phyloP scores from a whole-genome alignment of 2,329 filamentous ascomycete species.

The Arthrobotrys entomopaga region DNA sequence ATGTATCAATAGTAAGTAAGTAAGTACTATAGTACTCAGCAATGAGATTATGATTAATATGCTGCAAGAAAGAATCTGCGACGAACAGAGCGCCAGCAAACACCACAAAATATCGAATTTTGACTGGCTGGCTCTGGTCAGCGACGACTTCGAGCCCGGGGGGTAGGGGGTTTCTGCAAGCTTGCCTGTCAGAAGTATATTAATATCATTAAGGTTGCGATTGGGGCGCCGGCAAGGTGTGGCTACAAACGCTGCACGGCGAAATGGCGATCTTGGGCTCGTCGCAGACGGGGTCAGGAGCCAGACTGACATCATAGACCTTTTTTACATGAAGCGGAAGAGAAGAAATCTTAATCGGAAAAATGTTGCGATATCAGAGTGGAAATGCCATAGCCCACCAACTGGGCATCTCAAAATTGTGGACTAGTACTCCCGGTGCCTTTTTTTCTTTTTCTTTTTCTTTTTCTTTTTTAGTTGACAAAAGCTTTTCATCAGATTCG shows the following conservation, averaged over 20 bases:
- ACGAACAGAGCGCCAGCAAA: no score
- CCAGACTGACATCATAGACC: slow-evolving; percentile 18
- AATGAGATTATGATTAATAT: no score
- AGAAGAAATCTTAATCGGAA: no score
- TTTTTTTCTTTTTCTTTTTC: no score
- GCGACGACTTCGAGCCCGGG: not conserved
- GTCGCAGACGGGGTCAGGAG: slow-evolving; percentile 8
- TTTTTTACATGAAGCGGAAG: not conserved
- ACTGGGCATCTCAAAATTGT: not conserved
- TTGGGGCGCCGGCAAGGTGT: slow-evolving; percentile 5
- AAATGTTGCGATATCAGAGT: not conserved
- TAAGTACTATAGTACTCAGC: no score
- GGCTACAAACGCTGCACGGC: slow-evolving; percentile 26
- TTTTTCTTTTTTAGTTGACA: no score
- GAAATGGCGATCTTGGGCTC: slow-evolving; percentile 1
- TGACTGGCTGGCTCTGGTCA: not conserved
- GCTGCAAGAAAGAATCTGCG: no score
- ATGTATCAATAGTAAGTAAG: no score
- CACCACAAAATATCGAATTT: no score
- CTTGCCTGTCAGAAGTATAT: slow-evolving; percentile 8
- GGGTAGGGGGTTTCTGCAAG: no score
- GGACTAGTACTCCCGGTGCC: no score
- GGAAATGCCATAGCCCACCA: not conserved
- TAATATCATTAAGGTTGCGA: not conserved
- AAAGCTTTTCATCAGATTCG: no score